These are phyloP conservation scores for Ampelomyces quisqualis DNA, from an alignment of 2,329 filamentous ascomycete species.

Conservation along the genomic window DNA sequence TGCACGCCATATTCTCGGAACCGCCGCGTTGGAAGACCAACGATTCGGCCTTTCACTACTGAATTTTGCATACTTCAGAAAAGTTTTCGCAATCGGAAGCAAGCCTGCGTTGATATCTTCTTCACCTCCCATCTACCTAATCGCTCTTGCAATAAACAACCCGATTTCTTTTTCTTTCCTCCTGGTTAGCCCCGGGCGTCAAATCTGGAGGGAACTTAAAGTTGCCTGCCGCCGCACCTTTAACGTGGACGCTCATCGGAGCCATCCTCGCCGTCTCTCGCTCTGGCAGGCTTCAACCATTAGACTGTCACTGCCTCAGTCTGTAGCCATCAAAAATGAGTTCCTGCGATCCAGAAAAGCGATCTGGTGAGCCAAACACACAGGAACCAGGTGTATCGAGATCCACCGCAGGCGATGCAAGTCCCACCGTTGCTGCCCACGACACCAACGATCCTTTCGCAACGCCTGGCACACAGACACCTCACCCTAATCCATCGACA, in stretches of 20 bases:
- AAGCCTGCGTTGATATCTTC: too few species aligned
- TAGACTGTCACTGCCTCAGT: neutral
- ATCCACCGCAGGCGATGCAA: conserved; percentile 4
- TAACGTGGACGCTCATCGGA: too few species aligned
- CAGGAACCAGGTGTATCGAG: conserved; percentile 6
- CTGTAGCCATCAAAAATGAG: neutral
- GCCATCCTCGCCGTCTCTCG: too few species aligned
- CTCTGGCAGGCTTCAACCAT: too few species aligned
- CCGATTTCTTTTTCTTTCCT: too few species aligned
- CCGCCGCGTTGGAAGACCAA: neutral
- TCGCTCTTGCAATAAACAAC: too few species aligned
- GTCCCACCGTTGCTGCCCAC: conserved; percentile 7
- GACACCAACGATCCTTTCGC: conserved; percentile 15
- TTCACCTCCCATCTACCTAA: too few species aligned
- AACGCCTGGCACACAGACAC: conserved; percentile 15
- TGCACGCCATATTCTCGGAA: neutral
- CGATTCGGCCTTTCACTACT: neutral
- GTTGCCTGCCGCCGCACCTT: too few species aligned
- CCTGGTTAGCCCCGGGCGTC: too few species aligned
- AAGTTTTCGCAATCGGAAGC: too few species aligned
- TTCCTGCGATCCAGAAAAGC: neutral
- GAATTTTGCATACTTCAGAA: too few species aligned
- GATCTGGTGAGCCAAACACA: neutral
- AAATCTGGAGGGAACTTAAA: too few species aligned
- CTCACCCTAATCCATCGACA: conserved; percentile 6